Evolutionary conservation across 2,329 filamentous ascomycete genomes (phyloP).

Genomic region (Sporothrix protearum): DNA sequence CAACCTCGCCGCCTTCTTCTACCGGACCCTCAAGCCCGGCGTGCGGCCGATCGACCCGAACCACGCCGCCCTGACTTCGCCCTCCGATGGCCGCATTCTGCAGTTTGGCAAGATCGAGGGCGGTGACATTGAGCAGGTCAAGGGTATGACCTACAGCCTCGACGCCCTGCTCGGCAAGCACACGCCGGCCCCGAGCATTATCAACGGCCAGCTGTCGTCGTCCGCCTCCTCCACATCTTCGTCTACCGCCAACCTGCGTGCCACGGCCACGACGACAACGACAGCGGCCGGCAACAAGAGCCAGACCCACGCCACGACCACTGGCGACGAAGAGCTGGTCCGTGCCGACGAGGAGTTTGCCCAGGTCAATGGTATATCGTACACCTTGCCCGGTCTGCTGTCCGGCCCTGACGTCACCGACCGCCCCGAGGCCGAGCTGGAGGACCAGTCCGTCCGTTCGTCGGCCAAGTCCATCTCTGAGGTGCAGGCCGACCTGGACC

Average conservation of each 20-base stretch:
- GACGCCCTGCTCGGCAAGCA: slow-evolving; percentile 81
- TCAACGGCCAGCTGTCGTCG: slow-evolving; percentile 32
- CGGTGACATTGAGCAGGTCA: slow-evolving; percentile 96
- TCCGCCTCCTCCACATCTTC: not conserved
- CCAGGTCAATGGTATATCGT: slow-evolving; percentile 86
- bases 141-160: slow-evolving; percentile 95
- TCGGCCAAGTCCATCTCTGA: slow-evolving; percentile 72
- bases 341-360: slow-evolving; percentile 89
- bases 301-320: slow-evolving; percentile 28
- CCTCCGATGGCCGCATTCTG: slow-evolving; percentile 84
- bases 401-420: slow-evolving; percentile 59
- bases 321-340: slow-evolving; percentile 62
- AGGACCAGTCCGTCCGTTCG: slow-evolving; percentile 69
- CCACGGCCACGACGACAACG: not conserved
- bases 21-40: slow-evolving; percentile 87
- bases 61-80: slow-evolving; percentile 75
- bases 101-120: slow-evolving; percentile 90
- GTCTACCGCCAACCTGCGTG: not conserved
- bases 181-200: slow-evolving; percentile 54
- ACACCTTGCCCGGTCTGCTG: slow-evolving; percentile 83
- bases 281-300: not conserved
- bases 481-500: slow-evolving; percentile 78
- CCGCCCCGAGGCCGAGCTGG: slow-evolving; percentile 49
- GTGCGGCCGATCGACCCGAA: slow-evolving; percentile 79
- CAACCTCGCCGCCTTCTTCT: slow-evolving; percentile 96